These are phyloP conservation scores for Vigna radiata DNA, from an alignment of 306 rosid species.

Conservation along the genomic window DNA sequence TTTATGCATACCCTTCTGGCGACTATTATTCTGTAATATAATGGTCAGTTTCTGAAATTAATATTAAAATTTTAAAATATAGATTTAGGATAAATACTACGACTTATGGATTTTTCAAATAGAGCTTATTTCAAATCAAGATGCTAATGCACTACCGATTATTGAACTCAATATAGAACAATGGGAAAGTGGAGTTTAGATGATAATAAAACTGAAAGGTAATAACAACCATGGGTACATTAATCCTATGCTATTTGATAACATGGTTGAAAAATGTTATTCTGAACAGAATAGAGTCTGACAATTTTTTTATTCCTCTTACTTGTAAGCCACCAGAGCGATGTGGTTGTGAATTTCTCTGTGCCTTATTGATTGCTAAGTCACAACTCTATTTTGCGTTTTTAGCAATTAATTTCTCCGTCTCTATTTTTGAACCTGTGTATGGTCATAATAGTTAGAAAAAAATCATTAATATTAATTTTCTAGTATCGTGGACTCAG, in stretches of 20 bases:
- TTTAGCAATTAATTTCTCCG: background rate
- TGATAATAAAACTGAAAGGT: slow-evolving; percentile 2
- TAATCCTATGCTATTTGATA: background rate
- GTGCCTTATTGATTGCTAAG: slow-evolving; percentile 21
- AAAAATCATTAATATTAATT: background rate
- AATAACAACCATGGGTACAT: slow-evolving; percentile 1
- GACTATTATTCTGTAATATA: slow-evolving; percentile 17
- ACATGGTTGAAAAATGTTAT: background rate
- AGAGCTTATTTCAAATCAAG: slow-evolving; percentile 15
- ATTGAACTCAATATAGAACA: background rate
- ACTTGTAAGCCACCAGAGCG: slow-evolving; percentile 27
- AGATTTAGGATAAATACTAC: background rate
- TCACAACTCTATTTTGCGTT: slow-evolving; percentile 10
- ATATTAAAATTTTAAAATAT: background rate
- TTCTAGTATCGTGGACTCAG: background rate
- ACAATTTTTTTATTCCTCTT: slow-evolving; percentile 26
- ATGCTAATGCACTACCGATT: background rate
- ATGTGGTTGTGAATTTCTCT: slow-evolving; percentile 14
- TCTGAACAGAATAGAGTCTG: slow-evolving; percentile 9
- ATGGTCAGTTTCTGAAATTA: slow-evolving; percentile 23
- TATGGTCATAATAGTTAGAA: background rate
- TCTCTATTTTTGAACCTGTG: background rate
- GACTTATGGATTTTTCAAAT: slow-evolving; percentile 22
- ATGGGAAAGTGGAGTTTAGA: slow-evolving; percentile 21
- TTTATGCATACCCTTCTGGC: slow-evolving; percentile 31